A percentile compares a stretch with the other conserved stretches of the same genome.
These are phyloP conservation scores for Gossypium ekmanianum DNA, from an alignment of 345 rosid species.

Conservation along the genomic window DNA sequence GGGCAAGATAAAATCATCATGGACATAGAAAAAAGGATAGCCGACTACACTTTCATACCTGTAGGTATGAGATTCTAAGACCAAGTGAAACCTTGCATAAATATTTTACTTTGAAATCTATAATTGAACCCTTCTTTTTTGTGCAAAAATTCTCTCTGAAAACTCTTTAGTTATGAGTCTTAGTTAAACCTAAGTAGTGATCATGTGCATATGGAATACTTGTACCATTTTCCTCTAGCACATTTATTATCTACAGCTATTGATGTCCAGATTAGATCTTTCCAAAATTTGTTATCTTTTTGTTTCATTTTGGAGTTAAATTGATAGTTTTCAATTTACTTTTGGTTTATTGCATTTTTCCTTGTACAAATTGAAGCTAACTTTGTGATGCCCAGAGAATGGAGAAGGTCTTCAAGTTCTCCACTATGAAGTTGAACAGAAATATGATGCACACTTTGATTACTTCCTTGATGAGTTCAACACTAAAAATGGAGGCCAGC, in stretches of 20 bases:
- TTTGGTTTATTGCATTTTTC: not conserved
- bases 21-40: conserved; percentile 77
- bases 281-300: not conserved
- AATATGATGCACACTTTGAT: conserved; percentile 83
- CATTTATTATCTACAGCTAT: not conserved
- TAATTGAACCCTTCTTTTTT: not conserved
- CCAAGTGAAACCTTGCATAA: not conserved
- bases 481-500: conserved; percentile 83
- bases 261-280: not conserved
- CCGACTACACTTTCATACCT: conserved; percentile 81
- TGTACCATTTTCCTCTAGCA: not conserved
- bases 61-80: conserved; percentile 44
- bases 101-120: not conserved
- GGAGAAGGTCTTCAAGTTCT: conserved; percentile 93
- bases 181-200: not conserved
- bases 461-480: conserved; percentile 89
- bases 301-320: not conserved
- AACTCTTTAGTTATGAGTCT: not conserved
- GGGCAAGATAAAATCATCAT: conserved; percentile 61
- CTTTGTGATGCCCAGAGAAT: conserved; percentile 50
- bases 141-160: not conserved
- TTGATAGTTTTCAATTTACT: not conserved
- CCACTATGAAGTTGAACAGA: conserved; percentile 85
- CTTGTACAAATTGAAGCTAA: not conserved
- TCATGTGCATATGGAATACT: not conserved